Conservation (phyloP, 306 rosid genomes). For the Cucurbita maxima region DNA sequence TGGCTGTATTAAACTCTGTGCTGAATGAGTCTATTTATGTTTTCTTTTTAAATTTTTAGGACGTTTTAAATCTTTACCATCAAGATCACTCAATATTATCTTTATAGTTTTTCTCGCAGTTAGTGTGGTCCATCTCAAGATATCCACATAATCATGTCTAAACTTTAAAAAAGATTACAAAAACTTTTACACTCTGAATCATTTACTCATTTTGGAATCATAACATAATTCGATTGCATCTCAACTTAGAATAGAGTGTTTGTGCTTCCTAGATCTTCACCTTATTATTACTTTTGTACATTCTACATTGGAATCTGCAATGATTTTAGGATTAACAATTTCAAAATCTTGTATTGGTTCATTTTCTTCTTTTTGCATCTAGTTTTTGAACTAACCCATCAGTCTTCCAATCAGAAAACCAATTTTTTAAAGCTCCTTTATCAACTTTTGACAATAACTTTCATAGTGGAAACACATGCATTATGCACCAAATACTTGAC, state of each 20-base stretch:
- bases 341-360: neutral
- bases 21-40: neutral
- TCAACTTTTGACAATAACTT: neutral
- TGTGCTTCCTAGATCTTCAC: neutral
- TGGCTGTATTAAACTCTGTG: neutral
- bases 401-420: neutral
- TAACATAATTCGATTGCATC: neutral
- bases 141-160: neutral
- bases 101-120: neutral
- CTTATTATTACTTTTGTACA: neutral
- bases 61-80: neutral
- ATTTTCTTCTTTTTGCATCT: neutral
- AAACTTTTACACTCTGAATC: neutral
- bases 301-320: neutral
- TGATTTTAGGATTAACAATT: neutral
- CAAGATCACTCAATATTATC: neutral
- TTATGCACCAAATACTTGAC: conserved; percentile 42
- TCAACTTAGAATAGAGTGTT: neutral
- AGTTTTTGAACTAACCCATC: neutral
- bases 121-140: neutral
- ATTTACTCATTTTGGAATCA: neutral
- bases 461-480: conserved; percentile 71
- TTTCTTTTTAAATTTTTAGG: neutral
- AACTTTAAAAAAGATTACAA: neutral
- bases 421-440: neutral